Base-by-base conservation (phyloP, 176 grass and related monocot genomes). In the Aegilops bicornis region DNA sequence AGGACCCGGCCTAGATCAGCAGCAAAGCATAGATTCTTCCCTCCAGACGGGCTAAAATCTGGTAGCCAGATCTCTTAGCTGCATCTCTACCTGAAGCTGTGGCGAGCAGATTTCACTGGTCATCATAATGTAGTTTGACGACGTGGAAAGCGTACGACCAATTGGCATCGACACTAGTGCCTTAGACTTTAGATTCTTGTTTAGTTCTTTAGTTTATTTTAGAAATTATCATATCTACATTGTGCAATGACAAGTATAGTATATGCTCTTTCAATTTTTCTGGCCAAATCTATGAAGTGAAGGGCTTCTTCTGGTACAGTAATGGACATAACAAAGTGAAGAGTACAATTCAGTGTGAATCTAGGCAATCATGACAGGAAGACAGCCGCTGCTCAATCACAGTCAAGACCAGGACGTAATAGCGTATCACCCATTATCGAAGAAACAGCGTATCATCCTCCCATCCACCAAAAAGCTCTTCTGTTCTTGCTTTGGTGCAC, bases 51-150 rank as follows among this genome's bases (percentile, higher is more conserved):
- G 67, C 73, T 52, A 60, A 47, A 62, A 75, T 48, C 25, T 47
- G 45, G 22, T 84, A 22, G 36, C 16, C 67, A 75, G 65, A 80
- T 85, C 77, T 85, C 77, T 76, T 47, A 35, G 14, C 20, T 22
- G 33, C 59, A 81, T 81, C 27, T 68, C 77, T 20, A 11, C 27
- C 43, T 85, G 43, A 85, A 76, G 50, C 47, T 80, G 8, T 85
- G 80, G 89, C 59, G 11, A 80, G 89, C 68, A 84, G 35, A 91
- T 84, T 87, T 91, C 67, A 86, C 89, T 43, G 25, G 33, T 66
- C 42, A 65, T 87, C 80, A 72, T 73, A 79, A 45, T 87, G 73
- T 36, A 59, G 54, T 79, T 86, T 82, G 73, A 42, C 66, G 31
- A 62, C 1, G 16, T 61, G 70, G 62, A 80, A 68, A 62, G 37